Base-by-base conservation (phyloP, 768 basidiomycete genomes). In the Rossbeevera mucosa region DNA sequence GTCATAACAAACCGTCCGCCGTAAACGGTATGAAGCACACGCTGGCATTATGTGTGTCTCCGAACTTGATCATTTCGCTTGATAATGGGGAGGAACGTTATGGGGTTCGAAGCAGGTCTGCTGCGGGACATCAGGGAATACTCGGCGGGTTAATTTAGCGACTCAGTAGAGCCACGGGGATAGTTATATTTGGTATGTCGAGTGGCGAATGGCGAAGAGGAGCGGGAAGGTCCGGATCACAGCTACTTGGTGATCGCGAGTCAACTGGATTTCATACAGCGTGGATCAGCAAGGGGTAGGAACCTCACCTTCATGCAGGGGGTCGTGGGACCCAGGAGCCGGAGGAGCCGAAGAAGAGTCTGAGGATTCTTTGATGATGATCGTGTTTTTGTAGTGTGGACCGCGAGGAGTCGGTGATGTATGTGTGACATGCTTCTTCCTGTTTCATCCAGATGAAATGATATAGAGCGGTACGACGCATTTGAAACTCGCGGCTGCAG, bases 381-480 rank as follows among this genome's bases (percentile, higher is more conserved):
- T 49, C 22, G 41, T 40, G 49, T 43, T 49, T 47, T 48, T 58
- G 47, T 38, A 51, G 53, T 52, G 48, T 26, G 29, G 38, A 26
- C 44, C 25, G 56, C 44, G 42, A 51, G 33, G 33, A 38, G 36
- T 11, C 1, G 49, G 7, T 54, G 50, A 49, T 58, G 44, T n/a
- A n/a, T n/a, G n/a, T 52, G 42, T 64, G 43, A 50, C 48, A 48
- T 26, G 56, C n/a, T 45, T 49, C 42, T 36, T 46, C 46, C 43
- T 54, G 64, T 63, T 60, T 65, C 62, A 57, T 22, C 47, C 25
- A 55, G 50, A 63, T 64, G 62, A 64, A 63, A 25, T 43, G 52
- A 47, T 44, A 18, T 25, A 26, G 36, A 51, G 52, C 28, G 44
- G 44, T 38, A 38, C 29, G 36, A 24, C 51, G 26, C 47, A 52